Base-by-base conservation (phyloP, 2,329 filamentous ascomycete genomes). In the Apiospora koreana region DNA sequence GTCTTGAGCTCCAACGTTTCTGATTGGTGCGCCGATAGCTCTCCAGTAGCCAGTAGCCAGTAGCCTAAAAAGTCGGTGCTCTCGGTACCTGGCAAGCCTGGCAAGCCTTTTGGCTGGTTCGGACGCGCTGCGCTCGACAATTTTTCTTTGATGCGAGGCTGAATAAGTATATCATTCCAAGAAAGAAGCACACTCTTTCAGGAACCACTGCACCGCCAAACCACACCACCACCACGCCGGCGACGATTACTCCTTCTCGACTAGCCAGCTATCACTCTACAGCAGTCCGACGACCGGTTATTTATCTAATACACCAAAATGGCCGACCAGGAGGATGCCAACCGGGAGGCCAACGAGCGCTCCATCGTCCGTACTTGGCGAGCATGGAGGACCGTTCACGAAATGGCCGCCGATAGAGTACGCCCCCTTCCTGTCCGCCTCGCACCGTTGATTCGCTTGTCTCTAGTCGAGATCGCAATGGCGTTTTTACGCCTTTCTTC, bases 371-470 rank as follows among this genome's bases (percentile, higher is more conserved):
- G 93, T 79, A 89, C 98, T 76, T 99, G 96, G 95, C 93, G 95
- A 82, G 94, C 95, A 77, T 97, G 94, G 90, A 91, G 91, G 82
- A 99, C 96, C 10, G 91, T 94, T 66, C 94, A 97, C 82, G 94
- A 99, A 87, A 97, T 99, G 95, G 92, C 96, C 76, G 87, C 89
- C 72, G 96, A 98, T 82, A 86, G 95, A 81, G 95, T 97, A 89
- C 77, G 92, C 77, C 41, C 25, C 43, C 14, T 50, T 50, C 42
- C 18, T 38, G 58, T 18, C 14, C 28, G 28, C 9, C 48, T 50
- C 23, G 4, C 45, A 23, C 41, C 41, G 12, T 58, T 14, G 3
- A 35, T 6, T 23, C 28, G 35, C 64, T n/a, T 10, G 23, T 23
- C 2, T 14, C 14, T 68, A 21, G 42, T 5, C 21, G 28, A 65